Base-by-base conservation (phyloP, 2,329 filamentous ascomycete genomes). In the Penicillium sp. region DNA sequence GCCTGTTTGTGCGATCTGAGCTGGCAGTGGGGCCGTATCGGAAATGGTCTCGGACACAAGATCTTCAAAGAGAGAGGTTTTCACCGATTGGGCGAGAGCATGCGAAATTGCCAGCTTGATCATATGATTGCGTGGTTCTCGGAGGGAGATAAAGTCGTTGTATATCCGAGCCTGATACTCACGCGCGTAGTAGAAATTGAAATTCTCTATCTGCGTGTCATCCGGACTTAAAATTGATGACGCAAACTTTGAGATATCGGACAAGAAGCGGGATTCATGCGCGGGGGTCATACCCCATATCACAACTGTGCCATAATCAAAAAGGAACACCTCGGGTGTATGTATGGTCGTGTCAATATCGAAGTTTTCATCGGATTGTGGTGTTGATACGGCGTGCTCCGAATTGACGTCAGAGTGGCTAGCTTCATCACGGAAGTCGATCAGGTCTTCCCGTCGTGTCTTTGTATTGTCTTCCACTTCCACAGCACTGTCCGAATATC, bases 81-180 rank as follows among this genome's bases (percentile, higher is more conserved):
- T 97, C 69, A 97, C 94, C 60, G 91, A 96, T 74, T 99, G 94
- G 0, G 93, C 90, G 44, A 99, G 80, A 2, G 94, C 94, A 77
- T 99, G 94, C 14, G 91, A 96, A 70, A 97, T 97, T 52, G 93
- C 92, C 33, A 97, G 81, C 77, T 97, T 97, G 63, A 89, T 95
- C 94, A 97, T 97, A 78, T 97, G 96, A 74, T 96, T 96, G 68
- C 87, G 87, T 76, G 96, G 96, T 67, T 97, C 93, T 45, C 92
- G 84, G 56, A 99, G 77, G 2, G 91, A 94, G 74, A 99, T 99
- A 67, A 99, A 99, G 75, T 99, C 94, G 75, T 99, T 99, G 83
- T 99, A 99, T 73, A 99, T 99, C 48, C 94, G 88, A 19, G 94
- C 91, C 76, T 99, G 95, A 72, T 99, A 99, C 71, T 97, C 93